Base-by-base conservation (phyloP, 2,329 filamentous ascomycete genomes). In the Fusarium armeniacum region DNA sequence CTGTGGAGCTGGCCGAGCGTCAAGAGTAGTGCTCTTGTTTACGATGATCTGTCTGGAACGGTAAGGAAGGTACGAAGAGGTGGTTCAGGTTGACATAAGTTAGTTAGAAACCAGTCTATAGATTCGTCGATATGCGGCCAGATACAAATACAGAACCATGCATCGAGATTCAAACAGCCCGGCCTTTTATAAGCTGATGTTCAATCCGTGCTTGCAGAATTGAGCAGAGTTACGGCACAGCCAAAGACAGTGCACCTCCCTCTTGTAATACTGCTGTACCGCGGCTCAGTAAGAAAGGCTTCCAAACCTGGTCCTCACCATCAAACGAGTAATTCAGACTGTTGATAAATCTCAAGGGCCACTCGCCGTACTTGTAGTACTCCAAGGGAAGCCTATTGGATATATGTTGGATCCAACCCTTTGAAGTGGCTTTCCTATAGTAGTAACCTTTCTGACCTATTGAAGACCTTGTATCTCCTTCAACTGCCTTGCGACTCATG, bases 321-420 rank as follows among this genome's bases (percentile, higher is more conserved):
- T 71, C 62, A 54, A 75, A 76, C 1, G 63, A 75, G 53, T 68
- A 71, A 13, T 49, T 68, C 16, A 76, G 50, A 13, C 58, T 62
- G 8, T 67, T 69, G 2, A 72, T 64, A 47, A 77, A 77, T 2
- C 44, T 58, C 28, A 76, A 43, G 12, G 76, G 76, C 77, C 80
- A 81, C 12, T 76, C 60, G 1, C 81, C 72, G 56, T 82, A 79
- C 16, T 65, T 47, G 1, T 67, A 71, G 54, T 81, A 79, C 35
- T 78, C 62, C 3, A 36, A 58, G 11, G 76, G 78, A 36, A 81
- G 72, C 2, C 76, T 71, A 7, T 73, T 67, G 11, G 78, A 76
- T 13, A 83, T 79, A 30, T 72, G 65, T 41, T 80, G 75, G 0
- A 77, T 74, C 82, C 83, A 85, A 15, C 80, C 72, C 40, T 80